A percentile compares a stretch with the other conserved stretches of the same genome.
phyloP scores from a whole-genome alignment of 139 green algal species.

The Micromonas pusilla region DNA sequence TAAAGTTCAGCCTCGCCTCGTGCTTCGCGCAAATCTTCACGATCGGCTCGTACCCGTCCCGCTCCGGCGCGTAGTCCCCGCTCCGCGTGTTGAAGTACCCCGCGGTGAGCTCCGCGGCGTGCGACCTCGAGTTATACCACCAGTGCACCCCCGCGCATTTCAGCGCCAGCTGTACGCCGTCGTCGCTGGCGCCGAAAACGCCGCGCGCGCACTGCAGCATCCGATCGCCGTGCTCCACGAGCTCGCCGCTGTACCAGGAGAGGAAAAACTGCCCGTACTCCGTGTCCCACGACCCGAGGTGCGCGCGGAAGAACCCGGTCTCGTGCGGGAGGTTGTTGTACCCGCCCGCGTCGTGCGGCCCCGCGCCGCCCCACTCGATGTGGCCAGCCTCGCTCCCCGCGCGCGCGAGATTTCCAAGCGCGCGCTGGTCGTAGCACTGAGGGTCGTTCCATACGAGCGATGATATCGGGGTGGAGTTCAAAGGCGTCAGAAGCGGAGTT shows the following conservation, averaged over 20 bases:
- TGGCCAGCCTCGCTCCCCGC: slow-evolving; percentile 49
- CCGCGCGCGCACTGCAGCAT: slow-evolving; percentile 55
- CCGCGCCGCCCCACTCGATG: slow-evolving; percentile 77
- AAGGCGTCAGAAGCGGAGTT: too few species aligned
- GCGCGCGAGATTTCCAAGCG: slow-evolving; percentile 64
- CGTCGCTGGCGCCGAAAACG: slow-evolving; percentile 41
- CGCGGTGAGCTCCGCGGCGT: slow-evolving; percentile 93
- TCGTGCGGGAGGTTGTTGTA: slow-evolving; percentile 83
- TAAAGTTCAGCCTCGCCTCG: slow-evolving; percentile 82
- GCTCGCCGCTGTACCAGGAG: slow-evolving; percentile 73
- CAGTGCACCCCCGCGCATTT: slow-evolving; percentile 87
- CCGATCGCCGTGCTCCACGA: slow-evolving; percentile 75
- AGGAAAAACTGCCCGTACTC: slow-evolving; percentile 91
- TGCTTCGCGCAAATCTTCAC: slow-evolving; percentile 45
- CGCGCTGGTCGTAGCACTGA: slow-evolving; percentile 97
- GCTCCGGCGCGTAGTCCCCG: slow-evolving; percentile 18
- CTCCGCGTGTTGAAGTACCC: slow-evolving; percentile 96
- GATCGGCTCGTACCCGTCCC: slow-evolving; percentile 75
- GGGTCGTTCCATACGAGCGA: too few species aligned
- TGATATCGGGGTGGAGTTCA: too few species aligned
- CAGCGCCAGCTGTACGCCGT: slow-evolving; percentile 28
- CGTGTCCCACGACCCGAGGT: slow-evolving; percentile 65
- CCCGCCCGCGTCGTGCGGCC: slow-evolving; percentile 80
- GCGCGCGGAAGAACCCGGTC: slow-evolving; percentile 81
- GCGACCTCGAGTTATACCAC: slow-evolving; percentile 90